Conservation (phyloP, 768 basidiomycete genomes). For the Russula ochroleuca region DNA sequence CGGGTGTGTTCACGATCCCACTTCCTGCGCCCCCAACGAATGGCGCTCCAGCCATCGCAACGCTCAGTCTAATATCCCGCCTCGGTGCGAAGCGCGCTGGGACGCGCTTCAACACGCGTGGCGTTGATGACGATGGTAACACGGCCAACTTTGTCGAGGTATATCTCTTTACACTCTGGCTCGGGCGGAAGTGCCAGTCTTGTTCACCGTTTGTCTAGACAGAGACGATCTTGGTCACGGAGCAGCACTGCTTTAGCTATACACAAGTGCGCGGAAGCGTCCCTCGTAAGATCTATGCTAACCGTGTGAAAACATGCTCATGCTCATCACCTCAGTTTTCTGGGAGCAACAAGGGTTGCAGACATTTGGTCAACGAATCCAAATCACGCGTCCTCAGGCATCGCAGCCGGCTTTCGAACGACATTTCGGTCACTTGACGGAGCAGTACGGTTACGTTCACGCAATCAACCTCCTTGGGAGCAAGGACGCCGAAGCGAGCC, state of each 20-base stretch:
- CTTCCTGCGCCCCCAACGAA: slow-evolving; percentile 70
- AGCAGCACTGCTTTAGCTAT: slow-evolving; percentile 86
- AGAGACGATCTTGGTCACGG: slow-evolving; percentile 83
- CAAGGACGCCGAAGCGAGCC: slow-evolving; percentile 85
- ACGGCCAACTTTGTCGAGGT: slow-evolving; percentile 97
- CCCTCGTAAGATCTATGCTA: slow-evolving; percentile 61
- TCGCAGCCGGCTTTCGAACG: slow-evolving; percentile 97
- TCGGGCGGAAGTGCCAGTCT: neutral
- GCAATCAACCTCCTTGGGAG: slow-evolving; percentile 88
- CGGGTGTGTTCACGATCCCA: slow-evolving; percentile 76
- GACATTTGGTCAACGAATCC: slow-evolving; percentile 90
- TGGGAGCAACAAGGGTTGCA: slow-evolving; percentile 98
- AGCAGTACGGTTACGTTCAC: slow-evolving; percentile 81
- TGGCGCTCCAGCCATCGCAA: slow-evolving; percentile 67
- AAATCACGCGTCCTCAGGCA: slow-evolving; percentile 91
- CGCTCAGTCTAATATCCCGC: slow-evolving; percentile 77
- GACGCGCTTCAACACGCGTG: slow-evolving; percentile 94
- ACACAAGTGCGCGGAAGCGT: slow-evolving; percentile 94
- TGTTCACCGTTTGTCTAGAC: slow-evolving; percentile 49
- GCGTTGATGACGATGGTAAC: slow-evolving; percentile 93
- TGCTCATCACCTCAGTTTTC: slow-evolving; percentile 57
- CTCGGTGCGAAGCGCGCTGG: slow-evolving; percentile 95
- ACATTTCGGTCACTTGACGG: slow-evolving; percentile 81
- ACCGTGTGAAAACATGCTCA: slow-evolving; percentile 12
- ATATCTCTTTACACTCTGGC: slow-evolving; percentile 28